phyloP scores from a whole-genome alignment of 2,329 filamentous ascomycete genomes.

The Cladophialophora immunda region DNA sequence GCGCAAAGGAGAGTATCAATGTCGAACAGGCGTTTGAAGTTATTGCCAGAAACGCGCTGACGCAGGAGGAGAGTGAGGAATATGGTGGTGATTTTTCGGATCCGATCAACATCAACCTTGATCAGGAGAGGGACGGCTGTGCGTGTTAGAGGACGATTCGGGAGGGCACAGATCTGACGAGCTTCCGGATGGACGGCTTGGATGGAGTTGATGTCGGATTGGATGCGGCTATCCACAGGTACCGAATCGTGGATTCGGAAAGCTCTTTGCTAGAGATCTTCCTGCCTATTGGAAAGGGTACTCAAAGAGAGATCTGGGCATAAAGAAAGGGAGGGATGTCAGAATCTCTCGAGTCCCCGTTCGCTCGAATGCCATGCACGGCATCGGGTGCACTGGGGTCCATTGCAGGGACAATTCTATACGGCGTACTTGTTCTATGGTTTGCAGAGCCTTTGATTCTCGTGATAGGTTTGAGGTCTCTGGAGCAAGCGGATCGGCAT shows the following conservation, averaged over 20 bases:
- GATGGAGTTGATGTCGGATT: background rate
- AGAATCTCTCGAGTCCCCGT: background rate
- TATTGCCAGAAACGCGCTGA: slow-evolving; percentile 92
- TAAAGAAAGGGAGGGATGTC: background rate
- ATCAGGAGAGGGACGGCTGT: slow-evolving; percentile 91
- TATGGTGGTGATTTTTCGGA: slow-evolving; percentile 98
- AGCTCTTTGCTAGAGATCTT: background rate
- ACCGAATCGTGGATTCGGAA: background rate
- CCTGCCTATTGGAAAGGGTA: background rate
- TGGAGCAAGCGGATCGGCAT: background rate
- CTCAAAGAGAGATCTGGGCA: background rate
- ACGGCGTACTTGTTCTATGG: background rate
- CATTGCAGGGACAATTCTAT: background rate
- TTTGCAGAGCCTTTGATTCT: slow-evolving; percentile 1
- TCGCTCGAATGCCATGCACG: background rate
- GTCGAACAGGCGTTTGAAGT: slow-evolving; percentile 92
- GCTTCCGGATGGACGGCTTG: background rate
- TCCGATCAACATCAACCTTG: slow-evolving; percentile 97
- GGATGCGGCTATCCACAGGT: background rate
- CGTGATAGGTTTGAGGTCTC: background rate
- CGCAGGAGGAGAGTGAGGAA: slow-evolving; percentile 97
- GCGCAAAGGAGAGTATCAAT: slow-evolving; percentile 97
- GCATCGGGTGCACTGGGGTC: background rate
- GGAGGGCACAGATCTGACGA: background rate
- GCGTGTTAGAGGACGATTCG: slow-evolving; percentile 72